Percentiles rank a stretch among this genome's conserved stretches.
Evolutionary conservation across 2,329 filamentous ascomycete species (phyloP).

Genomic region (Grosmannia huntii): DNA sequence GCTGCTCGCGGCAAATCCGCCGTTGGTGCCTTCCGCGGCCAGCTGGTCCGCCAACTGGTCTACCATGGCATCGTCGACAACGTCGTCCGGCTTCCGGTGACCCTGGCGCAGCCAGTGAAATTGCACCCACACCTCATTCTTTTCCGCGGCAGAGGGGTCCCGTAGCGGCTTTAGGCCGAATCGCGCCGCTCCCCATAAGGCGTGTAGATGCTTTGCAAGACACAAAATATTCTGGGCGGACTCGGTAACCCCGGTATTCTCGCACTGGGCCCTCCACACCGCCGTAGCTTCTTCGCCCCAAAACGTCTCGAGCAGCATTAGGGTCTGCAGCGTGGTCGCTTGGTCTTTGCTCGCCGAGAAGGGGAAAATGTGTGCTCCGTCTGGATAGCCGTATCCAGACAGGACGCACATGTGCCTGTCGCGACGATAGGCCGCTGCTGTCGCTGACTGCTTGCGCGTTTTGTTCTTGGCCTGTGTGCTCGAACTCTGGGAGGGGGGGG

Average conservation of each 20-base stretch:
- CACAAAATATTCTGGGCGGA: conserved; percentile 2
- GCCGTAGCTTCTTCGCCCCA: neutral
- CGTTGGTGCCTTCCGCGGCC: too few species aligned
- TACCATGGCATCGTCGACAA: neutral
- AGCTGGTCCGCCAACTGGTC: conserved; percentile 6
- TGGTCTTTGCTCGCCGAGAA: neutral
- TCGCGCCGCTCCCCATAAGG: neutral
- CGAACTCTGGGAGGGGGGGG: neutral
- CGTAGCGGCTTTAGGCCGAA: conserved; percentile 2
- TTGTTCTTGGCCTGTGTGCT: neutral
- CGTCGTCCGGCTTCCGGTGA: neutral
- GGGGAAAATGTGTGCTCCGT: neutral
- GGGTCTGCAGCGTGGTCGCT: neutral
- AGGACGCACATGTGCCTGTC: neutral
- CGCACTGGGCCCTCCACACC: neutral
- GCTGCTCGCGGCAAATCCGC: too few species aligned
- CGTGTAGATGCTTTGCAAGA: neutral
- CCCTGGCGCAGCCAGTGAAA: conserved; percentile 1
- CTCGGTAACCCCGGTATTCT: neutral
- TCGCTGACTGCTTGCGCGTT: neutral
- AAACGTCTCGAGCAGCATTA: neutral
- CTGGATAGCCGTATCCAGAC: neutral
- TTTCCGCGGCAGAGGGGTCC: neutral
- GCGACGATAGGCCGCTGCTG: neutral
- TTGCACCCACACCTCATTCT: conserved; percentile 2